phyloP scores from a whole-genome alignment of 768 basidiomycete species.

The Amanita pallidorosea region DNA sequence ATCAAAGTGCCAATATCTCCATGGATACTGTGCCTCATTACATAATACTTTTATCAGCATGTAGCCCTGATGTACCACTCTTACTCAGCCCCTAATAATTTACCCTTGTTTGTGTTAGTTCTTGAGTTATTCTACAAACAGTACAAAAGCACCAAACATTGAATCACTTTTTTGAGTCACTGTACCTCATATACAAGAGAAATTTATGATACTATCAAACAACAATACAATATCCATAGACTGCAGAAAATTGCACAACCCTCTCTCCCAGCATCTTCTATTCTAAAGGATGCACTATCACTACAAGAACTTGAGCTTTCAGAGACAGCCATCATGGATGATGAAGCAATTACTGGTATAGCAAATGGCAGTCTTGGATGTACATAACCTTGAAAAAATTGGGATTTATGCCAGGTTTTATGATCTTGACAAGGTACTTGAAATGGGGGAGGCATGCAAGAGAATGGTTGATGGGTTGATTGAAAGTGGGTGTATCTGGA shows the following conservation, averaged over 20 bases:
- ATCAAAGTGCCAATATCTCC: too few species aligned
- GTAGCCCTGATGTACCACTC: too few species aligned
- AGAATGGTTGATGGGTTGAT: neutral
- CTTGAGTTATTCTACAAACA: too few species aligned
- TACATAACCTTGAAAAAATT: neutral
- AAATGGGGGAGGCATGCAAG: neutral
- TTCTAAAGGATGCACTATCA: neutral
- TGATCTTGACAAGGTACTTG: neutral
- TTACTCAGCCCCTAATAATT: too few species aligned
- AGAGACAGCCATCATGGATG: neutral
- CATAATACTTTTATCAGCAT: too few species aligned
- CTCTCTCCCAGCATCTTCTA: neutral
- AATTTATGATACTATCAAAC: neutral
- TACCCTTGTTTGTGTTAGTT: too few species aligned
- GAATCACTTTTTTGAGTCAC: too few species aligned
- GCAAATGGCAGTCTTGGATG: neutral
- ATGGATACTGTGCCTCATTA: too few species aligned
- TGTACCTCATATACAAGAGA: too few species aligned
- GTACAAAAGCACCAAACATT: too few species aligned
- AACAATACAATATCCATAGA: neutral
- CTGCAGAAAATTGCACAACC: neutral
- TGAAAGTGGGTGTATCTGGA: neutral
- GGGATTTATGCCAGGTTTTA: accelerated
- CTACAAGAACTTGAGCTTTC: neutral
- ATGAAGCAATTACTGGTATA: neutral